Percentiles rank a stretch among this genome's conserved stretches.
Conservation (phyloP, 2,329 filamentous ascomycete genomes). For the Dactylonectria macrodidyma region DNA sequence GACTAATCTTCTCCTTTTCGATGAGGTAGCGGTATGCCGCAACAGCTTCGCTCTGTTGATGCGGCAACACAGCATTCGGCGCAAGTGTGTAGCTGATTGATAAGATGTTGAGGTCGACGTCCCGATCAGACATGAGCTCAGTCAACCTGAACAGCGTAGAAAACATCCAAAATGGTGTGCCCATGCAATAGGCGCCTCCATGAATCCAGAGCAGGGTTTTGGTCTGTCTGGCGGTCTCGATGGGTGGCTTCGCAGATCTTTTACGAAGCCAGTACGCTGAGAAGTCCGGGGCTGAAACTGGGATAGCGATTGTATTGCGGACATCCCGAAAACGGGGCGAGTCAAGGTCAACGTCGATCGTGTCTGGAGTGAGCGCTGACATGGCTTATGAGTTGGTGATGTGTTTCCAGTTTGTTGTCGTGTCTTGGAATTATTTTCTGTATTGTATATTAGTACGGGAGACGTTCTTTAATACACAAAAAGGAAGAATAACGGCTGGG, state of each 20-base stretch:
- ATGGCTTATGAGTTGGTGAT: not conserved
- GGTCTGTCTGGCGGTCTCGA: not conserved
- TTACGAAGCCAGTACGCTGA: constrained; percentile 4
- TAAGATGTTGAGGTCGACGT: not conserved
- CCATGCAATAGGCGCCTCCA: constrained; percentile 13
- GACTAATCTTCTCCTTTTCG: not conserved
- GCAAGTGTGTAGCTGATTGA: constrained; percentile 81
- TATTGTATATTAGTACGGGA: no score
- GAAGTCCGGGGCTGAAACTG: not conserved
- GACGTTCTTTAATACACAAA: no score
- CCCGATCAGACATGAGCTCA: constrained; percentile 14
- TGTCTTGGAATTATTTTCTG: no score
- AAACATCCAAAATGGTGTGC: constrained; percentile 23
- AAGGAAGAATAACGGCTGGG: no score
- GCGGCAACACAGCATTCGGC: constrained; percentile 53
- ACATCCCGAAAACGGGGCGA: not conserved
- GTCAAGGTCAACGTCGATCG: not conserved
- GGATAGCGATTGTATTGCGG: not conserved
- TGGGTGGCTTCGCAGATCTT: not conserved
- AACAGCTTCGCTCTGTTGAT: constrained; percentile 8
- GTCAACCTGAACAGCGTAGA: constrained; percentile 19
- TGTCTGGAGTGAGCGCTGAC: not conserved
- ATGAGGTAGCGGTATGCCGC: constrained; percentile 11
- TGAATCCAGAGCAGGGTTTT: constrained; percentile 25
- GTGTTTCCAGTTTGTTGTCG: no score